Base-by-base conservation (phyloP, 2,329 filamentous ascomycete genomes). In the Ophiostoma australiae region DNA sequence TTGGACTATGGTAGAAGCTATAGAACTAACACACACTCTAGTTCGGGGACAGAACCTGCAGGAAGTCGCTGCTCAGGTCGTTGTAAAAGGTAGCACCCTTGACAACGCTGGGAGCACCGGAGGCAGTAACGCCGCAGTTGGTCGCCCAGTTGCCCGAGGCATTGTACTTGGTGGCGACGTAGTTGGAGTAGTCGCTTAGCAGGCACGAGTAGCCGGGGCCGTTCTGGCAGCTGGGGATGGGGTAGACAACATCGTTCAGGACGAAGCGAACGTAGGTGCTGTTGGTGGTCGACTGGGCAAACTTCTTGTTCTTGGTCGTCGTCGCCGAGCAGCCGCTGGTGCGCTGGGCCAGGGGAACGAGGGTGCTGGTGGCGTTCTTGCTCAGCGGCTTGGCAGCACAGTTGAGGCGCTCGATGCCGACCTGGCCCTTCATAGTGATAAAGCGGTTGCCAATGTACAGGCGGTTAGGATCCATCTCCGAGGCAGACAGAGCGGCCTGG, bases 161-260 rank as follows among this genome's bases (percentile, higher is more conserved):
- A 68, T 80, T 77, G 69, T 82, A 81, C 78, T 85, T 85, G 44
- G 80, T 74, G 35, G 78, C 74, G 3, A 87, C 76, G 58, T 85
- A 81, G 41, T 78, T 74, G 4, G 76, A 78, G 73, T 87, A 86
- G 67, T 84, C 78, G 5, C 77, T 76, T 39, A 87, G 72, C 3
- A 80, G 78, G 74, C 86, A 88, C 23, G 83, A 85, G 7, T 78
- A 81, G 6, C 86, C 88, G 3, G 85, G 87, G 0, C 85, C 88
- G 73, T 79, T 80, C 73, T 82, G 80, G 77, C 87, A 90, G 0
- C 79, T 81, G 0, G 84, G 82, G 0, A 90, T 77, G 0, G 86
- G 86, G 75, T 90, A 90, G 3, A 90, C 83, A 8, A 85, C 85
- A 71, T 90, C 87, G 75, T 90, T 90, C 61, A 90, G 80, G 13